These are phyloP conservation scores for Sistotremastrum suecicum DNA, from an alignment of 768 basidiomycete species.

Conservation along the genomic window DNA sequence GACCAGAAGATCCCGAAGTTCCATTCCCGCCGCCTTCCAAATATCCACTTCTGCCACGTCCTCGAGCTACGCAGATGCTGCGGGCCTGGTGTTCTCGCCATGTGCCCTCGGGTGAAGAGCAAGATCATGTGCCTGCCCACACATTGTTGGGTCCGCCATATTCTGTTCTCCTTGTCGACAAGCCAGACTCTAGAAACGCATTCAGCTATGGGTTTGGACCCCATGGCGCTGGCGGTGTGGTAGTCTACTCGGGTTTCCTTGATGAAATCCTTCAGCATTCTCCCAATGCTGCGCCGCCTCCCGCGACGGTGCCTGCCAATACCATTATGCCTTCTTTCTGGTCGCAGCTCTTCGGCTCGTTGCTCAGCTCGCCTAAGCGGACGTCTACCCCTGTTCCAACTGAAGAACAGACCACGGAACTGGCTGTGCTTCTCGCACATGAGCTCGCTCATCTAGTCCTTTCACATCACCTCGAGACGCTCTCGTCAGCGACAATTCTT, in stretches of 20 bases:
- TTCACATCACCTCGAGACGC: constrained; percentile 81
- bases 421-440: constrained; percentile 86
- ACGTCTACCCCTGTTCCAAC: constrained; percentile 22
- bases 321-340: background rate
- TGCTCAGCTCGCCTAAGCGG: background rate
- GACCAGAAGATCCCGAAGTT: constrained; percentile 27
- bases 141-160: constrained; percentile 73
- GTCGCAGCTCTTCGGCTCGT: background rate
- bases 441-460: constrained; percentile 87
- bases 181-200: constrained; percentile 73
- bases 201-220: constrained; percentile 95
- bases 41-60: constrained; percentile 74
- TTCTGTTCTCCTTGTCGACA: constrained; percentile 78
- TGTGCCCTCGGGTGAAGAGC: constrained; percentile 28
- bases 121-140: constrained; percentile 31
- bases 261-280: constrained; percentile 62
- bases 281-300: constrained; percentile 8
- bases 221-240: constrained; percentile 82
- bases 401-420: constrained; percentile 68
- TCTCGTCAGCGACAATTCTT: constrained; percentile 75
- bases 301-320: constrained; percentile 5
- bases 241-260: constrained; percentile 88
- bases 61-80: constrained; percentile 60
- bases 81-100: constrained; percentile 35
- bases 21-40: constrained; percentile 72